A percentile compares a stretch with the other conserved stretches of the same genome.
phyloP scores from a whole-genome alignment of 148 eudicot species.

The Fallopia convolvulus region DNA sequence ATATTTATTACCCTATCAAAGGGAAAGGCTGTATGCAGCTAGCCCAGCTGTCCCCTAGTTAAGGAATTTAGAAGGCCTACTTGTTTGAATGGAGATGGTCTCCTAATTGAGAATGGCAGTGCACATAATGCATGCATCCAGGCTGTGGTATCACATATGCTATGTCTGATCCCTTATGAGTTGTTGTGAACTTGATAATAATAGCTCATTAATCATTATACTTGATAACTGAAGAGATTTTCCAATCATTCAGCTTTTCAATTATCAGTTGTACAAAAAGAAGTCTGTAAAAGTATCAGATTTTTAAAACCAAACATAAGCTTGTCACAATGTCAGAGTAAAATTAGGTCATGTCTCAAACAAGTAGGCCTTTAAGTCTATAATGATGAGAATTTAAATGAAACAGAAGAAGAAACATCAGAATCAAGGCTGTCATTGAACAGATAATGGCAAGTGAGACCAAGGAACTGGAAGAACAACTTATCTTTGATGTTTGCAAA shows the following conservation, averaged over 20 bases:
- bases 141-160: background rate
- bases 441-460: background rate
- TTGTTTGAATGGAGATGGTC: background rate
- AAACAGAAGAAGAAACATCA: no score
- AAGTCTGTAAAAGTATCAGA: no score
- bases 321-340: no score
- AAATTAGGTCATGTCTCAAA: no score
- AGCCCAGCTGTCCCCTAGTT: background rate
- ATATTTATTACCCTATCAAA: background rate
- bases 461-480: background rate
- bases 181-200: background rate
- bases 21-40: background rate
- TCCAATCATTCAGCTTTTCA: no score
- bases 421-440: no score
- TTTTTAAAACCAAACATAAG: no score
- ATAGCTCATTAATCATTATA: background rate
- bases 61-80: background rate
- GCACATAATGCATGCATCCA: background rate
- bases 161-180: background rate
- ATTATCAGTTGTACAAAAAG: no score
- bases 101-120: background rate
- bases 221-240: no score
- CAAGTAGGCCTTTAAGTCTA: no score
- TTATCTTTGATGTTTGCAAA: background rate
- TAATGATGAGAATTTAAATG: no score